These are phyloP conservation scores for Tetrahymena thermophila DNA, from an alignment of 73 alveolate species.

Conservation along the genomic window DNA sequence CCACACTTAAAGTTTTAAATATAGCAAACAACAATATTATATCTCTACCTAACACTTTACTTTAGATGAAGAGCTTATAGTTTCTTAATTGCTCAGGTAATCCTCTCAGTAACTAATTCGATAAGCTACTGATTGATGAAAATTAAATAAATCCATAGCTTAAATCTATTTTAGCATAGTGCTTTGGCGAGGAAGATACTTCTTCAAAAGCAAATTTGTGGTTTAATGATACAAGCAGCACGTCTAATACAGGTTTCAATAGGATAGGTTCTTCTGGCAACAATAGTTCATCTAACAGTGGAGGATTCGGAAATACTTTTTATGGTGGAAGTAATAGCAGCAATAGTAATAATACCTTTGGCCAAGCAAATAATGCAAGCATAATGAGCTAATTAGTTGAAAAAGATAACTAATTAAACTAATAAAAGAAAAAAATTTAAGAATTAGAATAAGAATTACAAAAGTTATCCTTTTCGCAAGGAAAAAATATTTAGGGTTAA, in stretches of 20 bases:
- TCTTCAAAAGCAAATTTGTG: conserved; percentile 13
- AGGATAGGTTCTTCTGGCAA: conserved; percentile 1
- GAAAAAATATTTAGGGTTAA: neutral
- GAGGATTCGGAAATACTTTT: neutral
- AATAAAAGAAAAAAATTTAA: neutral
- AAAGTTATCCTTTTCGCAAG: neutral
- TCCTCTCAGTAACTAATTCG: conserved; percentile 50
- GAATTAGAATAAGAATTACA: conserved; percentile 11
- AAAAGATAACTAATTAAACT: neutral
- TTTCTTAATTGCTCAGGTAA: conserved; percentile 57
- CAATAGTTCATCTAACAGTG: neutral
- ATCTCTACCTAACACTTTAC: conserved; percentile 52
- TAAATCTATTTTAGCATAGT: conserved; percentile 17
- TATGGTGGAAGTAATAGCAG: neutral
- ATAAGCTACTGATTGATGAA: conserved; percentile 43
- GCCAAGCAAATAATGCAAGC: neutral
- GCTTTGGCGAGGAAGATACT: conserved; percentile 26
- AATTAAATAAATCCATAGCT: neutral
- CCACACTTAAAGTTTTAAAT: conserved; percentile 44
- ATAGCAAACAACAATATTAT: conserved; percentile 56
- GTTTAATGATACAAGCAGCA: neutral
- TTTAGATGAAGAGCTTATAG: conserved; percentile 52
- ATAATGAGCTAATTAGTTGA: neutral
- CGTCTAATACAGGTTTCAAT: conserved; percentile 27
- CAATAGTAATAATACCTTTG: neutral